A percentile compares a stretch with the other conserved stretches of the same genome.
These are phyloP conservation scores for Amphichorda felina DNA, from an alignment of 2,329 filamentous ascomycete species.

Conservation along the genomic window DNA sequence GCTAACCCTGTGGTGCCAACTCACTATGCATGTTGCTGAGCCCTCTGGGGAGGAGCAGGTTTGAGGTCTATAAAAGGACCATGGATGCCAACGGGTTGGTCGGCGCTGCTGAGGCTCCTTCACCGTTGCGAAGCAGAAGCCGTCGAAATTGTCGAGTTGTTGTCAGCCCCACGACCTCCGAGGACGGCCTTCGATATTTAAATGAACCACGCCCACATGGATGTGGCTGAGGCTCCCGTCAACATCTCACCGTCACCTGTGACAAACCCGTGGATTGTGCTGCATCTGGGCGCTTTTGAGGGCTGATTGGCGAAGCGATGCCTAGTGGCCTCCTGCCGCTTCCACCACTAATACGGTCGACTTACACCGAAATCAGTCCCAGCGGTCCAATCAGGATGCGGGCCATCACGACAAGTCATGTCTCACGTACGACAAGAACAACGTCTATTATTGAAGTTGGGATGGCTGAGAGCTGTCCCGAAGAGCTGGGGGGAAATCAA, in stretches of 20 bases:
- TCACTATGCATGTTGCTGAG: slow-evolving; percentile 6
- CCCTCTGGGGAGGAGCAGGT: background rate
- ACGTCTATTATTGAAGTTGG: too few relatives aligned
- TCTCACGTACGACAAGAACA: too few relatives aligned
- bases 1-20: slow-evolving; percentile 5
- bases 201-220: background rate
- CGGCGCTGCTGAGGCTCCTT: background rate
- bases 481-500: too few relatives aligned
- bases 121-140: background rate
- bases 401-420: too few relatives aligned
- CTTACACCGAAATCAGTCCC: slow-evolving; percentile 2
- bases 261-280: slow-evolving; percentile 16
- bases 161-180: background rate
- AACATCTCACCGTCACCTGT: background rate
- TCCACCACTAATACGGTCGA: slow-evolving; percentile 5
- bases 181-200: background rate
- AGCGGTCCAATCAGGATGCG: background rate
- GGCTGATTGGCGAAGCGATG: slow-evolving; percentile 11
- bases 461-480: too few relatives aligned
- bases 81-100: background rate
- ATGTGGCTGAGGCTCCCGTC: background rate
- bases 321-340: slow-evolving; percentile 6
- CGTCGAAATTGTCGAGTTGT: background rate
- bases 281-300: slow-evolving; percentile 5
- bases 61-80: slow-evolving; percentile 1